Percentiles rank a stretch among this genome's conserved stretches.
These are phyloP conservation scores for Xeromyces bisporus DNA, from an alignment of 495 filamentous ascomycete species.

Conservation along the genomic window DNA sequence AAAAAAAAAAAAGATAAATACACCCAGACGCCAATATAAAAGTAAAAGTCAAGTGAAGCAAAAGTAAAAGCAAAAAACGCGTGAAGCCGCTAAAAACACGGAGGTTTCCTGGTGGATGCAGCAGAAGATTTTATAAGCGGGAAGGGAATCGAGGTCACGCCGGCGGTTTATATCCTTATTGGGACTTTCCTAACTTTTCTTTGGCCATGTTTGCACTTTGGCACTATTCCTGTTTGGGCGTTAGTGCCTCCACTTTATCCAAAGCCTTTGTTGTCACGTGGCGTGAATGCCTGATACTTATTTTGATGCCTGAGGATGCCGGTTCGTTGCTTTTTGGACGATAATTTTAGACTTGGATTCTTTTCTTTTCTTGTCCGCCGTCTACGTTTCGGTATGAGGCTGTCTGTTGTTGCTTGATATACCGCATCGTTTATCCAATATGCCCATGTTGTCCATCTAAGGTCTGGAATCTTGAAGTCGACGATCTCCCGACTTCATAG, in stretches of 20 bases:
- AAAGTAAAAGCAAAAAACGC: conserved; percentile 3
- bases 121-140: neutral
- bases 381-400: too few species aligned
- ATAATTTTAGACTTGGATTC: too few species aligned
- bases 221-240: conserved; percentile 13
- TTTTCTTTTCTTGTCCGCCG: too few species aligned
- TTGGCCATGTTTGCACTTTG: conserved; percentile 27
- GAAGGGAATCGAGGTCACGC: conserved; percentile 29
- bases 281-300: too few species aligned
- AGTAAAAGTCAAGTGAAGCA: neutral
- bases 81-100: neutral
- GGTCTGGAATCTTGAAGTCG: too few species aligned
- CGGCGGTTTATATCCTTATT: conserved; percentile 37
- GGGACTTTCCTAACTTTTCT: conserved; percentile 26
- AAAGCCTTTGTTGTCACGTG: conserved; percentile 28
- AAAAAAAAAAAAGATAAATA: conserved; percentile 1
- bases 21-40: neutral
- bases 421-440: too few species aligned
- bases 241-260: conserved; percentile 16
- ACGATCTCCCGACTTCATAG: too few species aligned
- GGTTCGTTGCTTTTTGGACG: too few species aligned
- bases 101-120: neutral
- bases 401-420: too few species aligned
- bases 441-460: too few species aligned
- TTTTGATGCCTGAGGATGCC: too few species aligned